Conservation (phyloP, 345 rosid genomes). For the Camelina neglecta region DNA sequence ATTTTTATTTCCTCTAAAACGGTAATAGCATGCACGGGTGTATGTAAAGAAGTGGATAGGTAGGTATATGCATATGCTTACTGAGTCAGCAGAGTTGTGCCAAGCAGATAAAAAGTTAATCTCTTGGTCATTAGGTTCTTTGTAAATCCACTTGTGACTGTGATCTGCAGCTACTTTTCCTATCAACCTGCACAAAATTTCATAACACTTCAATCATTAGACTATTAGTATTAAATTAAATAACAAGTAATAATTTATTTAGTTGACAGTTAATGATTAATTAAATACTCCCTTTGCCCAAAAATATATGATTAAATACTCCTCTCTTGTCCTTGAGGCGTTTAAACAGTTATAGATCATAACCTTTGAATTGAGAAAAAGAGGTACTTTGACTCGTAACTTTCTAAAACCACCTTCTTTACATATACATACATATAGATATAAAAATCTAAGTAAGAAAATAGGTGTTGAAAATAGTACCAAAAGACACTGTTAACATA, state of each 20-base stretch:
- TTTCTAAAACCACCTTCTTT: constrained; percentile 34
- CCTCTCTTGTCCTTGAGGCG: neutral
- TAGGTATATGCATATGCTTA: constrained; percentile 44
- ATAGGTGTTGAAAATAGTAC: constrained; percentile 16
- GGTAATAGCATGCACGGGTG: constrained; percentile 15
- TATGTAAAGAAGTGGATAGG: neutral
- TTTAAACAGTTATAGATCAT: neutral
- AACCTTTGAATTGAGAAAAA: constrained; percentile 15
- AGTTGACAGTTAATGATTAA: constrained; percentile 34
- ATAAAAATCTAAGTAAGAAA: constrained; percentile 27
- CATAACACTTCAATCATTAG: constrained; percentile 40
- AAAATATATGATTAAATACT: neutral
- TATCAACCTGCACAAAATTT: constrained; percentile 64
- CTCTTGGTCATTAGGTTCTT: constrained; percentile 90
- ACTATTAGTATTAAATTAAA: constrained; percentile 29
- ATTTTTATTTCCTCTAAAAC: neutral
- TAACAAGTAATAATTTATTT: constrained; percentile 18
- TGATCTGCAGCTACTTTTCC: constrained; percentile 97
- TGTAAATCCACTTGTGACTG: constrained; percentile 96
- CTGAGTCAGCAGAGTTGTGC: constrained; percentile 96
- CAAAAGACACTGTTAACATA: constrained; percentile 5
- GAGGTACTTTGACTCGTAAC: constrained; percentile 39
- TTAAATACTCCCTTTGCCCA: neutral
- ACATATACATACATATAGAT: constrained; percentile 31
- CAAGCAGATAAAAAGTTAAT: constrained; percentile 94